Conservation (phyloP, 352 stramenopile genomes). For the Phytophthora fragariae region DNA sequence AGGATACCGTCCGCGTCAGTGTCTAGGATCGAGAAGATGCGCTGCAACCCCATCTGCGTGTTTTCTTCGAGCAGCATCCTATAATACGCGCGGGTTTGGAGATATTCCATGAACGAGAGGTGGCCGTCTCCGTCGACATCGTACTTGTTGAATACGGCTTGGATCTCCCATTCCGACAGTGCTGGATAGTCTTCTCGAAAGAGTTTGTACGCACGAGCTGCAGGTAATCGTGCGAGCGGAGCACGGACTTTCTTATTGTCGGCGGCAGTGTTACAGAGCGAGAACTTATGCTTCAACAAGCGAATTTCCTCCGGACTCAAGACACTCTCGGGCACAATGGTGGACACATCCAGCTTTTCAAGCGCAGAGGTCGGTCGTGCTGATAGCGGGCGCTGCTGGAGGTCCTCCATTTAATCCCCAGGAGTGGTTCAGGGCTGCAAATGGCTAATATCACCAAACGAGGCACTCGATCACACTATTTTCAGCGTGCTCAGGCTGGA, state of each 20-base stretch:
- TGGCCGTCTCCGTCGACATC: conserved; percentile 68
- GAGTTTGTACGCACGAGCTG: conserved; percentile 58
- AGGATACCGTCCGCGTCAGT: conserved; percentile 67
- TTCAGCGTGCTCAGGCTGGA: conserved; percentile 8
- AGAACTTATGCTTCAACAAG: conserved; percentile 61
- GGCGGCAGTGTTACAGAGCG: conserved; percentile 44
- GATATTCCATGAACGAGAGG: conserved; percentile 64
- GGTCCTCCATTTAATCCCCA: conserved; percentile 25
- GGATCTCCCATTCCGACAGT: conserved; percentile 69
- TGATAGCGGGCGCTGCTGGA: conserved; percentile 10
- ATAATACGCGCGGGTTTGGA: conserved; percentile 66
- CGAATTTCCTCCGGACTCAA: conserved; percentile 62
- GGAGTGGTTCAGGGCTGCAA: background rate
- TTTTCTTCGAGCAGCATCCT: conserved; percentile 58
- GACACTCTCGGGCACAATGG: conserved; percentile 44
- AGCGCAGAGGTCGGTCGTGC: conserved; percentile 19
- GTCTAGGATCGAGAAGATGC: conserved; percentile 75
- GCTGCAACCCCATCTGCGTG: conserved; percentile 61
- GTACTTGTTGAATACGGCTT: conserved; percentile 64
- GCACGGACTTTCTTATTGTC: conserved; percentile 42
- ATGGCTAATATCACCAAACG: background rate
- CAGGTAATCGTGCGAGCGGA: conserved; percentile 40
- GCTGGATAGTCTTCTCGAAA: conserved; percentile 71
- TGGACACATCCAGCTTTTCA: conserved; percentile 37
- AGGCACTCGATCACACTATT: conserved; percentile 11